Conservation (phyloP, 176 grass and related monocot species). For the Chloris gayana region DNA sequence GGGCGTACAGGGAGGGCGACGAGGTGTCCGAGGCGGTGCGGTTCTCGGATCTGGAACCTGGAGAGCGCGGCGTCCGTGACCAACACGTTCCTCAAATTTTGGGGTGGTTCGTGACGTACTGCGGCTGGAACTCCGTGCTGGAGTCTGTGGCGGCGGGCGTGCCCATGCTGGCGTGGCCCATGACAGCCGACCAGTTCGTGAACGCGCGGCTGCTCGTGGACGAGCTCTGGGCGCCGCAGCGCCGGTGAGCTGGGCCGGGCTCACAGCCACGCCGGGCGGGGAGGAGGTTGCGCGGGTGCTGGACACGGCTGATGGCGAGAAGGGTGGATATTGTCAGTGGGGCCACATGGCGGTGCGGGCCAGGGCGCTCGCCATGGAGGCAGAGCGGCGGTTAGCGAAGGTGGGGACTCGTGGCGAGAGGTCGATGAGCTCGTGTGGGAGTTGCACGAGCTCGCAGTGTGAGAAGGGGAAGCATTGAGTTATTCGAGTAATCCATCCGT, state of each 20-base stretch:
- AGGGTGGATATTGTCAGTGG: too few species aligned
- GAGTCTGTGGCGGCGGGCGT: slow-evolving; percentile 61
- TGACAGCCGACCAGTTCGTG: slow-evolving; percentile 63
- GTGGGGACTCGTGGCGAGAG: slow-evolving; percentile 51
- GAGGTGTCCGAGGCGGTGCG: slow-evolving; percentile 36
- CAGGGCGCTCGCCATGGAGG: slow-evolving; percentile 29
- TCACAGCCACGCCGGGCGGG: slow-evolving; percentile 22
- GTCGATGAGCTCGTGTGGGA: slow-evolving; percentile 6
- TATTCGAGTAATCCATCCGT: too few species aligned
- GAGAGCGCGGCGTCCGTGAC: slow-evolving; percentile 39
- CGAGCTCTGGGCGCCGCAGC: slow-evolving; percentile 41
- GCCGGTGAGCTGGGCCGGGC: slow-evolving; percentile 42
- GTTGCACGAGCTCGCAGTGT: slow-evolving; percentile 14
- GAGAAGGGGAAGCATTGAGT: too few species aligned
- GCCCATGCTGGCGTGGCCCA: slow-evolving; percentile 70
- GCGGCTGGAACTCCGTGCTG: slow-evolving; percentile 65
- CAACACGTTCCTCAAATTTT: slow-evolving; percentile 65
- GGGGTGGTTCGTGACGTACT: slow-evolving; percentile 72
- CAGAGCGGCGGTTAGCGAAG: slow-evolving; percentile 17
- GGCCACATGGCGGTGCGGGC: not conserved
- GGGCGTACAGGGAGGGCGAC: slow-evolving; percentile 35
- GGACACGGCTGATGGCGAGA: not conserved
- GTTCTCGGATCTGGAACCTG: slow-evolving; percentile 57
- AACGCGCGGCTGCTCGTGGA: slow-evolving; percentile 62
- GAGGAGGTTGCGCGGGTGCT: slow-evolving; percentile 39